Base-by-base conservation (phyloP, 1,139 yeast species). In the Lodderomyces pseudojiufengensis region DNA sequence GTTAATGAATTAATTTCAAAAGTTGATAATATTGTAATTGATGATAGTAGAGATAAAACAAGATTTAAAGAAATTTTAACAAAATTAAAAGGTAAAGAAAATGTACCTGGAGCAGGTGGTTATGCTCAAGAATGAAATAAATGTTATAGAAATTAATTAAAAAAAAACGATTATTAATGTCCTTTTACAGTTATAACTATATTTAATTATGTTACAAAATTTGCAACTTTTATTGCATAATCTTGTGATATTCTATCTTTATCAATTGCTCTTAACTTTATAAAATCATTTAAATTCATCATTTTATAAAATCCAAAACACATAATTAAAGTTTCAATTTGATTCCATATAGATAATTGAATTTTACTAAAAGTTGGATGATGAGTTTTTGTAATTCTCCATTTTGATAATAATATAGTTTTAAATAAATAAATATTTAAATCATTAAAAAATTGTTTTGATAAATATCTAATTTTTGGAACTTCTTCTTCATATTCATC, bases 31-130 rank as follows among this genome's bases (percentile, higher is more conserved):
- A 56, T 70, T 9, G 58, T 67, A 27, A 24, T 28, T 9, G 31
- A 28, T 5, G 33, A 65, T 29, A 73, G 70, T 39, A 69, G 83
- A 55, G 90, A 85, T 59, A 82, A 84, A 62, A 64, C 82, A 21
- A 73, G 84, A 52, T 84, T 82, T 63, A 80, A 79, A 56, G 86
- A 78, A 43, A 65, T 84, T 38, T 67, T 84, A 48, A 63, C 70
- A 44, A 78, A 78, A 33, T 69, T 84, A 47, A 76, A 79, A 61
- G 86, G 84, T 33, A 86, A 84, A 49, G 74, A 73, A 33, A 69
- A 71, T 40, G 87, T 76, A 24, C 95, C 95, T 11, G 94, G 95
- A 31, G 66, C 66, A 35, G 65, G 63, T 24, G 67, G 66, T 18
- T 61, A 61, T n/a, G n/a, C n/a, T 40, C 54, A 51, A 39, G 32